A percentile compares a stretch with the other conserved stretches of the same genome.
Conservation (phyloP, 129 eudicot species). For the Saposhnikovia divaricata region DNA sequence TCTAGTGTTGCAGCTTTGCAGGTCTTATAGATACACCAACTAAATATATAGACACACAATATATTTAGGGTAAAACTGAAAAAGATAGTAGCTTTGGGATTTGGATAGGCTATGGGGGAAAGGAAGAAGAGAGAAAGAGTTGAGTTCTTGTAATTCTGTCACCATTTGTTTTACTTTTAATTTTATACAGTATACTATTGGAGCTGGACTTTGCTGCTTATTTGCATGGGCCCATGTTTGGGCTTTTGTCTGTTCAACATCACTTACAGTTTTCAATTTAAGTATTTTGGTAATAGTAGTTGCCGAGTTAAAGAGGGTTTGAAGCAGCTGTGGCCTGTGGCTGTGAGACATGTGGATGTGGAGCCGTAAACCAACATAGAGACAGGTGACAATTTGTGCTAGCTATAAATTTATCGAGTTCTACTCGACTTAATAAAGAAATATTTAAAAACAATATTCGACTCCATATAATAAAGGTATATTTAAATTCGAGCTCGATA, state of each 20-base stretch:
- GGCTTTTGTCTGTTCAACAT: not conserved
- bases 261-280: not conserved
- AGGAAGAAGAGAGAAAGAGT: not conserved
- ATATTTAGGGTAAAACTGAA: not conserved
- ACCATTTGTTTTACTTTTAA: not conserved
- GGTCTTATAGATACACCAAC: not conserved
- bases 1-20: not conserved
- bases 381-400: no score
- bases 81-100: conserved; percentile 5
- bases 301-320: no score
- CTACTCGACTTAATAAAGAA: no score
- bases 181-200: no score
- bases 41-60: not conserved
- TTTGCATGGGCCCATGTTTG: not conserved
- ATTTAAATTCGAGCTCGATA: no score
- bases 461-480: no score
- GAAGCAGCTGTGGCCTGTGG: no score
- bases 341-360: no score
- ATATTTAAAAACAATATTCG: no score
- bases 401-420: no score
- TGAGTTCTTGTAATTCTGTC: not conserved
- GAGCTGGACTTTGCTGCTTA: not conserved
- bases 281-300: no score
- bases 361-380: no score
- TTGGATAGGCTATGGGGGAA: not conserved